Evolutionary conservation across 306 rosid genomes (phyloP).

Genomic region (Phaseolus lunatus): DNA sequence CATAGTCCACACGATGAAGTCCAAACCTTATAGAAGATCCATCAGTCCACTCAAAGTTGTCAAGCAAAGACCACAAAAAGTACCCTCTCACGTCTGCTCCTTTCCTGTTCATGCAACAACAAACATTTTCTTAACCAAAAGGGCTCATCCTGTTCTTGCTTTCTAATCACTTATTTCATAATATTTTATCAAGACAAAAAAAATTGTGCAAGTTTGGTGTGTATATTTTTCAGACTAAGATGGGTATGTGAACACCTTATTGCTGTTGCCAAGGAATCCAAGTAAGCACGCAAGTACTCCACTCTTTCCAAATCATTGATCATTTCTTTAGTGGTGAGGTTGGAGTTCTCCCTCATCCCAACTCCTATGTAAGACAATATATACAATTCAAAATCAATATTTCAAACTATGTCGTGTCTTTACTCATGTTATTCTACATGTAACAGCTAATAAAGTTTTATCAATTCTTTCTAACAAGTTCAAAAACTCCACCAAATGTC

Average conservation of each 20-base stretch:
- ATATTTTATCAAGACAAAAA: background rate
- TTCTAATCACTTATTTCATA: background rate
- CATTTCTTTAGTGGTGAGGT: conserved; percentile 32
- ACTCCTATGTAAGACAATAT: conserved; percentile 50
- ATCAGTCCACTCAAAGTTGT: conserved; percentile 63
- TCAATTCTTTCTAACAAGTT: no score
- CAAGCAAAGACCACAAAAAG: conserved; percentile 69
- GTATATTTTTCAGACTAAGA: background rate
- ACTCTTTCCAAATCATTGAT: conserved; percentile 64
- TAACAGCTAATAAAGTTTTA: no score
- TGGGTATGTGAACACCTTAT: conserved; percentile 50
- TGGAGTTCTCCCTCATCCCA: conserved; percentile 50
- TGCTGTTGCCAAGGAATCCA: conserved; percentile 57
- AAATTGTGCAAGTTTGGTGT: background rate
- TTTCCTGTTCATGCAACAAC: conserved; percentile 37
- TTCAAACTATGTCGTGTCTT: no score
- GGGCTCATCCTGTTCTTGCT: background rate
- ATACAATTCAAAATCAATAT: background rate
- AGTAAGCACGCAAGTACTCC: conserved; percentile 61
- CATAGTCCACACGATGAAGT: conserved; percentile 56
- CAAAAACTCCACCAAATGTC: no score
- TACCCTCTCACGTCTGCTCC: conserved; percentile 74
- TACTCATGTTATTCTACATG: no score
- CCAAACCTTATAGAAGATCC: conserved; percentile 62
- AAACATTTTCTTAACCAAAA: background rate